A percentile compares a stretch with the other conserved stretches of the same genome.
Evolutionary conservation across 2,329 filamentous ascomycete species (phyloP).

Genomic region (Xylogone sp.): DNA sequence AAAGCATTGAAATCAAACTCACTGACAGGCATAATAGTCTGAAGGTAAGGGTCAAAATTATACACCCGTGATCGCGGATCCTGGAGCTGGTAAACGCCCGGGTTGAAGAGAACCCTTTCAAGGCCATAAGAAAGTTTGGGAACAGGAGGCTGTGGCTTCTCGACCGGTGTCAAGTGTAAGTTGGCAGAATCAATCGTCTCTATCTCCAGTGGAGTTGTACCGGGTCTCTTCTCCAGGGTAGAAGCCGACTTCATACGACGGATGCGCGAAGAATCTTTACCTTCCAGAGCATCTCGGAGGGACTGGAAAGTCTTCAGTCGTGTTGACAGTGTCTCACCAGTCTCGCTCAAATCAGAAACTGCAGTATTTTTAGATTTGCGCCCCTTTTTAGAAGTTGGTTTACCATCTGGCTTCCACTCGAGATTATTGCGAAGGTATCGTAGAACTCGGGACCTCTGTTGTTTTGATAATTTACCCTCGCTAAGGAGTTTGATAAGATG

Average conservation of each 20-base stretch:
- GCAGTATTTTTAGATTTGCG: background rate
- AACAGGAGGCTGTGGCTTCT: conserved; percentile 22
- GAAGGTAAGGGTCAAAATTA: conserved; percentile 95
- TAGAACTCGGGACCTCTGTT: background rate
- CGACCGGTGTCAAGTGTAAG: conserved; percentile 22
- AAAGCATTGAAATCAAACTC: conserved; percentile 92
- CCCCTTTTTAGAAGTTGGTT: too few relatives aligned
- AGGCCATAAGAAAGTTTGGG: conserved; percentile 28
- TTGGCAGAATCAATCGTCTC: conserved; percentile 20
- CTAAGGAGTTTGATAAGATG: background rate
- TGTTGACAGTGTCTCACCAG: background rate
- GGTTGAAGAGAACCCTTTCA: conserved; percentile 79
- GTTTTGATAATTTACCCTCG: background rate
- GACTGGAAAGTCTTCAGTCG: background rate
- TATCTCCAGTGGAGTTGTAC: conserved; percentile 15
- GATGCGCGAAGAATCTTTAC: background rate
- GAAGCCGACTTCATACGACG: background rate
- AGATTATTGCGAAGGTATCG: background rate
- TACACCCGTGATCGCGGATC: conserved; percentile 83
- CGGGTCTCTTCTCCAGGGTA: background rate
- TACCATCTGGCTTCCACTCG: background rate
- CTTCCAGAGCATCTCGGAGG: conserved; percentile 4
- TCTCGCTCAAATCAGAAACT: background rate
- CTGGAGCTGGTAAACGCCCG: conserved; percentile 86
- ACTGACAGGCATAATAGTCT: conserved; percentile 85